Evolutionary conservation across 2,329 filamentous ascomycete genomes (phyloP), one percentile per base, ranked within the genome.

Genomic region (Sclerotinia subarctica): DNA sequence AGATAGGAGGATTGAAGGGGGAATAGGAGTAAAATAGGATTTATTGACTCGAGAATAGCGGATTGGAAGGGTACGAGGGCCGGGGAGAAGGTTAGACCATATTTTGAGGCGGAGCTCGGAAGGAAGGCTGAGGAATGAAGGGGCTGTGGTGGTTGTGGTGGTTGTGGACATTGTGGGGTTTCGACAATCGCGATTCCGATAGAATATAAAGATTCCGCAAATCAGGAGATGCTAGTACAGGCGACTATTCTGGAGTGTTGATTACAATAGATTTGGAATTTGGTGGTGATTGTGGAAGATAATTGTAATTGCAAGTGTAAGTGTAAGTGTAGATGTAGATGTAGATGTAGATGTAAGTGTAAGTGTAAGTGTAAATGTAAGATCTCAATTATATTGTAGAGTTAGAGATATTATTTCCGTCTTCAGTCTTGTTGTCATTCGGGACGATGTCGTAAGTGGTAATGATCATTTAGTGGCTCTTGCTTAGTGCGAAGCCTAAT

Each of bases 91-190:
- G 29, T 66, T 38, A n/a, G 46, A 47, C 63, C 64, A 69, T 47
- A 69, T 69, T 62, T 69, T 69, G 13, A 69, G 56, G 29, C 67
- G 67, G 3, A 69, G 57, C 38, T 69, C 67, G 6, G 63, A 67
- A 29, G 67, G 67, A n/a, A 69, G 64, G 29, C 17, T 42, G 21
- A 65, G 49, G 44, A 69, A 67, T 26, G 56, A 47, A 49, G 67
- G 47, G n/a, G 53, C 19, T 21, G 53, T n/a, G 52, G 66, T 44
- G 51, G 49, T 56, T 24, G 42, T 42, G 13, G 29, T 26, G n/a
- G 17, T 29, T 49, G 57, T 62, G 11, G 65, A 63, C 56, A 67
- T 63, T 17, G 24, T 52, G 54, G 46, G 46, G 24, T 38, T 29
- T 64, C 21, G 60, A 54, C 44, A 35, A 24, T 21, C 24, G 8